Evolutionary conservation across 352 stramenopile species (phyloP), one percentile per base, ranked within the genome.

Genomic region (Pythium myriotylum): DNA sequence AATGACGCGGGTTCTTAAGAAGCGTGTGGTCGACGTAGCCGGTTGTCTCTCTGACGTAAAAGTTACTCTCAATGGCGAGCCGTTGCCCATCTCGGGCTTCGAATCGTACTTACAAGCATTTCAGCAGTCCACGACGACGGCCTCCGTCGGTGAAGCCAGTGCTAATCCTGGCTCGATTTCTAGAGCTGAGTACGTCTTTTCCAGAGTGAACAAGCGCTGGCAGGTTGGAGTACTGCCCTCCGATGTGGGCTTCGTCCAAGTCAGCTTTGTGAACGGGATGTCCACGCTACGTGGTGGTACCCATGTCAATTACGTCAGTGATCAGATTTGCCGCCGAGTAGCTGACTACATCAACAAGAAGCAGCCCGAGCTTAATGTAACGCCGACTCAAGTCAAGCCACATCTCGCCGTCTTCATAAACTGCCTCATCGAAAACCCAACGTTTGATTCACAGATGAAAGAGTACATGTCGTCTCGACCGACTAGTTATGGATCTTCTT

Each of bases 401-500:
- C 96, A 99, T 72, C 70, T 99, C 27, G 88, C 81, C 9, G 81
- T 99, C 16, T 99, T 99, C 76, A 96, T 99, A 42, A 99, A 99
- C 73, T 98, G 90, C 59, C 81, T 99, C 48, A 97, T 99, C 20
- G 93, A 99, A 55, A 99, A 99, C 73, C 97, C 97, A 17, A 97
- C 96, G 2, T 99, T 99, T 69, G 97, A 99, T 68, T 99, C 94
- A 54, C 98, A 99, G 66, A 99, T 98, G 62, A 99, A 99, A 72
- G 98, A 99, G 71, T 96, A 91, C 59, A 92, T 99, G 49, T 99
- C 97, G 3, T 99, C 94, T 2, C 80, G 84, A 4, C 81, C 86
- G 13, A 76, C 81, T 14, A 84, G 82, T 0, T 98, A 97, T 62
- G 89, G 88, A 17, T 98, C 89, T 16, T 86, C 87, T 5, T 98